Base-by-base conservation (phyloP, 2,329 filamentous ascomycete species). In the Fusarium piperis region DNA sequence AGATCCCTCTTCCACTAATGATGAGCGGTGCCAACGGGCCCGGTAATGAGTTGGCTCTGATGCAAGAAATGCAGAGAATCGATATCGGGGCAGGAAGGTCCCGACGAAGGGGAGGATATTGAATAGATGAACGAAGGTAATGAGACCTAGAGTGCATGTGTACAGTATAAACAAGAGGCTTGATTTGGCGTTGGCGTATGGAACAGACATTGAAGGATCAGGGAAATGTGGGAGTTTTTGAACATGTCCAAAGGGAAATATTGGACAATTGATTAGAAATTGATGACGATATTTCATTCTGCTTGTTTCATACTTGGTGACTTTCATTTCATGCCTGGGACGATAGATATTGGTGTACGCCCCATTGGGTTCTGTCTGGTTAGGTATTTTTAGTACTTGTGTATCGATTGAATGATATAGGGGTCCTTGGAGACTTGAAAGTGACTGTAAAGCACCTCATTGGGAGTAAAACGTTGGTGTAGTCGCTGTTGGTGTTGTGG, bases 31-130 rank as follows among this genome's bases (percentile, higher is more conserved):
- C 79, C 6, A 81, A 81, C 35, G 82, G 79, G 58, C 81, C 79
- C 16, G 79, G 81, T 28, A 86, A 86, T 63, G 84, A 88, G 69
- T 85, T 86, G 80, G 89, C 91, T 20, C 81, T 95, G 59, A 87
- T 92, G 80, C 85, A 93, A 70, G 93, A 95, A 81, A 88, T 95
- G 85, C 90, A 87, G 74, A 84, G 85, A 53, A 92, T 92, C 68
- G 89, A 92, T 74, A 87, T 92, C 71, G 90, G 90, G n/a, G 83
- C 83, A 26, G 90, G 89, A 4, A 83, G 89, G 65, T 86, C 87
- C 28, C 83, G 88, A 74, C 82, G 88, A 48, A 85, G 87, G 59
- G 82, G 83, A 33, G 83, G 82, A 26, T 84, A 83, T 67, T 84
- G 64, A 81, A 55, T 46, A 39, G 65, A 55, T 44, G 30, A 67